phyloP scores from a whole-genome alignment of 2,329 filamentous ascomycete species.

The Hypoxylon sp. region DNA sequence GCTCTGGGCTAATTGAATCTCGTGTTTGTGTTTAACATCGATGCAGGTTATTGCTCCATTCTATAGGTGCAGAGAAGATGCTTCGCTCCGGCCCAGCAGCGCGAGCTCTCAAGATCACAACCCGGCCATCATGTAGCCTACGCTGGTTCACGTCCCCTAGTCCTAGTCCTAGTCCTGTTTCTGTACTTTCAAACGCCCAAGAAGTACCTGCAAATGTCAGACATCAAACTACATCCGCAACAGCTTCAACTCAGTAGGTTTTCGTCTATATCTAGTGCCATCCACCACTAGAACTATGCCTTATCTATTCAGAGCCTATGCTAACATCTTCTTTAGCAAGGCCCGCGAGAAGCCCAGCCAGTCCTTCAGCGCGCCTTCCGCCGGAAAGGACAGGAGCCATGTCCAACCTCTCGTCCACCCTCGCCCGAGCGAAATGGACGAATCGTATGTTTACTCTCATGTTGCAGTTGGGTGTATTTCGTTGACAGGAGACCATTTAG shows the following conservation, averaged over 20 bases:
- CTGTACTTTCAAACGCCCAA: not conserved
- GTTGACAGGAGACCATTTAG: slow-evolving; percentile 58
- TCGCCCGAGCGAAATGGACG: slow-evolving; percentile 77
- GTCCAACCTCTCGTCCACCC: slow-evolving; percentile 77
- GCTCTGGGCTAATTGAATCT: not conserved
- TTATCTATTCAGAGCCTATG: not conserved
- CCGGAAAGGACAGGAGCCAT: slow-evolving; percentile 65
- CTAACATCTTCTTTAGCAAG: not conserved
- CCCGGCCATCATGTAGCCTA: not conserved
- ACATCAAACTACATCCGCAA: not conserved
- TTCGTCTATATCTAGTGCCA: not conserved
- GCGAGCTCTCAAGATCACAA: not conserved
- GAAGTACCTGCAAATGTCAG: not conserved
- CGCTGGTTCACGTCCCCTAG: not conserved
- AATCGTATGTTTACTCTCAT: slow-evolving; percentile 73
- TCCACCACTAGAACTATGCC: not conserved
- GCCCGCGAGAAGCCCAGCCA: not conserved
- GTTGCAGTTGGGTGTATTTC: not conserved
- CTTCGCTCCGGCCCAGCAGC: not conserved
- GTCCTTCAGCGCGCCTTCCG: not conserved
- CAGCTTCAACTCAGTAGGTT: not conserved
- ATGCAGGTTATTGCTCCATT: not conserved
- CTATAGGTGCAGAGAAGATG: not conserved
- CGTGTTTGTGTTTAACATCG: not conserved
- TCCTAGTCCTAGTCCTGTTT: not conserved